phyloP scores from a whole-genome alignment of 2,329 filamentous ascomycete genomes.

The Teratosphaeria pseudoeucalypti region DNA sequence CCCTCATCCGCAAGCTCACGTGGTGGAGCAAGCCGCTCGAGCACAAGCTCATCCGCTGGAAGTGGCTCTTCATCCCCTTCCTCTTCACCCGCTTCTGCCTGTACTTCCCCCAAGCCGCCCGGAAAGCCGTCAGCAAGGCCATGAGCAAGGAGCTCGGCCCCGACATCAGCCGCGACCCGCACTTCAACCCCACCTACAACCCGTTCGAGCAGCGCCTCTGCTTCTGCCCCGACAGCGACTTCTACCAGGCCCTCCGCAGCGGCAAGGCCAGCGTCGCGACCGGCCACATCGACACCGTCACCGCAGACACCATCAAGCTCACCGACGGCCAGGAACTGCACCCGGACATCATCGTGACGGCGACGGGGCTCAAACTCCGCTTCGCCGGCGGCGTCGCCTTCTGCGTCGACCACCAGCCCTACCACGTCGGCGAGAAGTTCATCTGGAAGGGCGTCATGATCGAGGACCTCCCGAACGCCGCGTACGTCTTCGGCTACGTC shows the following conservation, averaged over 20 bases:
- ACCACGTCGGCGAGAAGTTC: constrained; percentile 42
- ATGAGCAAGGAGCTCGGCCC: constrained; percentile 37
- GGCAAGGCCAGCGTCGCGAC: constrained; percentile 47
- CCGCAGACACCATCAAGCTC: constrained; percentile 39
- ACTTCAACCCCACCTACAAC: constrained; percentile 39
- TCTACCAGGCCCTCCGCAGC: constrained; percentile 42
- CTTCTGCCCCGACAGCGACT: constrained; percentile 52
- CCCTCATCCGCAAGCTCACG: constrained; percentile 12
- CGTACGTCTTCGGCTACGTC: constrained; percentile 50
- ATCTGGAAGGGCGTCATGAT: constrained; percentile 54
- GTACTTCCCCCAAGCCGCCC: constrained; percentile 21
- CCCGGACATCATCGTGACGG: constrained; percentile 55
- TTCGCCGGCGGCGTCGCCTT: constrained; percentile 42
- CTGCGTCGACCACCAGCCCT: constrained; percentile 39
- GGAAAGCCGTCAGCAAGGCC: constrained; percentile 31
- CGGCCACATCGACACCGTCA: constrained; percentile 43
- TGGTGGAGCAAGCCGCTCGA: constrained; percentile 16
- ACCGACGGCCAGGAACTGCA: constrained; percentile 33
- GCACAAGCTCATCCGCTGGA: constrained; percentile 24
- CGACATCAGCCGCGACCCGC: constrained; percentile 28
- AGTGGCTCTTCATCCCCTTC: constrained; percentile 27
- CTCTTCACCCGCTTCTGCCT: constrained; percentile 25
- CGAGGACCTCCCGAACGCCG: constrained; percentile 50
- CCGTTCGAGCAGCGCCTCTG: constrained; percentile 66
- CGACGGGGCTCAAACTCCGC: constrained; percentile 50